These are phyloP conservation scores for Lachancea cidri DNA, from an alignment of 805 yeast species.

Conservation along the genomic window DNA sequence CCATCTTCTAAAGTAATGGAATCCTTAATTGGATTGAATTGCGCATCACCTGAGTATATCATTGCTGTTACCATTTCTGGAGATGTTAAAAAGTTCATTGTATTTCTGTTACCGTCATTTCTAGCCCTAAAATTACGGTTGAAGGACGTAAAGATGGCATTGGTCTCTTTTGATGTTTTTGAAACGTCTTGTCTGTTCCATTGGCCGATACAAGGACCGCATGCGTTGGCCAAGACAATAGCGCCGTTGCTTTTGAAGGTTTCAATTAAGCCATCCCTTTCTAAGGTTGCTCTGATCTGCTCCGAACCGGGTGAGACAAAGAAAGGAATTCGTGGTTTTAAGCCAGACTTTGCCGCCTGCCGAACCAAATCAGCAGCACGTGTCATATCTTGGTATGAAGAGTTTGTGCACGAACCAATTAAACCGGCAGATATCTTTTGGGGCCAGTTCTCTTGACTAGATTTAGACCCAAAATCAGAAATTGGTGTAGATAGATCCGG, in stretches of 20 bases:
- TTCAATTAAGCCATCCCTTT: constrained; percentile 84
- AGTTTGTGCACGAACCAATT: constrained; percentile 97
- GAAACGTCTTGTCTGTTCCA: constrained; percentile 90
- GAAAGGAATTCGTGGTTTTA: constrained; percentile 86
- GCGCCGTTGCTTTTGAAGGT: constrained; percentile 87
- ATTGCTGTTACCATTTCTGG: constrained; percentile 97
- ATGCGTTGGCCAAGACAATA: constrained; percentile 89
- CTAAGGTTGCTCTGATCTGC: constrained; percentile 94
- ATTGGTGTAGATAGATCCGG: constrained; percentile 96
- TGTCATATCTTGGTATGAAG: constrained; percentile 97
- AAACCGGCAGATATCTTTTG: constrained; percentile 81
- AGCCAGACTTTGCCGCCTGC: constrained; percentile 82
- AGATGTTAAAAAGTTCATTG: constrained; percentile 97
- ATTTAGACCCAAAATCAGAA: constrained; percentile 69
- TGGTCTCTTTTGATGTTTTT: constrained; percentile 58
- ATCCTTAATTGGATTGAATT: constrained; percentile 88
- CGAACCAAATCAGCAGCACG: constrained; percentile 86
- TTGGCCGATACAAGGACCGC: constrained; percentile 99
- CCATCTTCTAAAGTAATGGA: constrained; percentile 69
- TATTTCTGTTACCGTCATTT: constrained; percentile 96
- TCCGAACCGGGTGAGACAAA: constrained; percentile 98
- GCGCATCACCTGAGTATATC: constrained; percentile 90
- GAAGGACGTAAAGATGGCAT: constrained; percentile 93
- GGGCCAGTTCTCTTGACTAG: constrained; percentile 81
- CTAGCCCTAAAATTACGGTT: constrained; percentile 97